These are phyloP conservation scores for Kodamaea fukazawae DNA, from an alignment of 805 yeast species.

Conservation along the genomic window DNA sequence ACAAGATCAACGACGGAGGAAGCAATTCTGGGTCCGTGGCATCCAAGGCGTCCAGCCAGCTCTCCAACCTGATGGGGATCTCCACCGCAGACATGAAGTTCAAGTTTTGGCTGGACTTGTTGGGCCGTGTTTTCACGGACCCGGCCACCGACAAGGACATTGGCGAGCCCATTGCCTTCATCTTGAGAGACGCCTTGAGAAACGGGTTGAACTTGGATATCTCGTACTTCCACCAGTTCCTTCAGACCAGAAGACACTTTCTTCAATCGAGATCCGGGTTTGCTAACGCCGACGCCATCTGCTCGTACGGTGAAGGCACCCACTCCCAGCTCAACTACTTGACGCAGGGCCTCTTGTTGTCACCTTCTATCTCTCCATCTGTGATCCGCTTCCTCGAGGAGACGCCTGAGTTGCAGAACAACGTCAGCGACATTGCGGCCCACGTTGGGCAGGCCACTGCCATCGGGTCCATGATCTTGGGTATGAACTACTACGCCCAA, in stretches of 20 bases:
- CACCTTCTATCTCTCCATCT: constrained; percentile 57
- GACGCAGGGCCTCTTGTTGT: constrained; percentile 56
- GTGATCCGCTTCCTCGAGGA: constrained; percentile 47
- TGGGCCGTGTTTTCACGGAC: constrained; percentile 44
- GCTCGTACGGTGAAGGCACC: constrained; percentile 78
- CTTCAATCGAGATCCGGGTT: constrained; percentile 44
- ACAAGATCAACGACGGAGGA: constrained; percentile 42
- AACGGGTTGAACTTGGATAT: constrained; percentile 51
- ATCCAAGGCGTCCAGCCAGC: constrained; percentile 30
- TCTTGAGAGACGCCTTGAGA: constrained; percentile 52
- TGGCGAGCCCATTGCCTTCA: constrained; percentile 64
- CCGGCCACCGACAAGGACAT: constrained; percentile 34
- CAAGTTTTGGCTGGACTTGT: constrained; percentile 69
- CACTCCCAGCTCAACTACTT: constrained; percentile 71
- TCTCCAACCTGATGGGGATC: constrained; percentile 31
- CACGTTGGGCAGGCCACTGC: constrained; percentile 84
- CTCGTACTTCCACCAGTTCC: constrained; percentile 54
- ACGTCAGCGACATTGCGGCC: constrained; percentile 61
- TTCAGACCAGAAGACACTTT: constrained; percentile 57
- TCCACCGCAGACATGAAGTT: constrained; percentile 54
- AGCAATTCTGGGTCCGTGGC: constrained; percentile 20
- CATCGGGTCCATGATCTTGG: constrained; percentile 61
- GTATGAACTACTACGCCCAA: constrained; percentile 55
- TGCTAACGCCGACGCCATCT: constrained; percentile 52
- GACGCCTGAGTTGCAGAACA: constrained; percentile 41